Evolutionary conservation across 176 grass and related monocot genomes (phyloP).

Genomic region (Carex littledalei): DNA sequence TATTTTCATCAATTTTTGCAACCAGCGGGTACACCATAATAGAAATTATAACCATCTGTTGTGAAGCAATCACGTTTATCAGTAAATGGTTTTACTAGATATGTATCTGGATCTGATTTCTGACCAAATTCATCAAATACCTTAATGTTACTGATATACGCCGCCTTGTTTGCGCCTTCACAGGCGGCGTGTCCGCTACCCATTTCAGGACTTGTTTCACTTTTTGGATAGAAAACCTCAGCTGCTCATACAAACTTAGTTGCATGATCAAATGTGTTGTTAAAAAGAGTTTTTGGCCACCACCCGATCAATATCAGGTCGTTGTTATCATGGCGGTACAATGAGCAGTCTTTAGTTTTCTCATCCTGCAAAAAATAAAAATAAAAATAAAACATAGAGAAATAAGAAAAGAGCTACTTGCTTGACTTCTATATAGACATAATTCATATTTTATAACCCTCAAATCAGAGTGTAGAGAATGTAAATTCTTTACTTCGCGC

Average conservation of each 20-base stretch:
- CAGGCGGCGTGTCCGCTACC: conserved; percentile 3
- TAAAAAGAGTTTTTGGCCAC: conserved; percentile 21
- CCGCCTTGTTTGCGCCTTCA: conserved; percentile 16
- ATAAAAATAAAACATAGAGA: not conserved
- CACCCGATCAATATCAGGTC: not conserved
- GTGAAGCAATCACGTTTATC: not conserved
- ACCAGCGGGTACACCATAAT: conserved; percentile 7
- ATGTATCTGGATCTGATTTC: not conserved
- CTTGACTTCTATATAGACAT: too few relatives aligned
- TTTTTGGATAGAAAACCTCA: not conserved
- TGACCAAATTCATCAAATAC: not conserved
- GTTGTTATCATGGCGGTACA: not conserved
- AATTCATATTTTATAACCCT: too few relatives aligned
- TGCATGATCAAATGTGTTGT: not conserved
- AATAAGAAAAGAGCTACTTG: too few relatives aligned
- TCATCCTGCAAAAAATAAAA: conserved; percentile 2
- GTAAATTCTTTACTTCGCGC: too few relatives aligned
- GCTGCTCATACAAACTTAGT: not conserved
- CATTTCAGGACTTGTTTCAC: conserved; percentile 20
- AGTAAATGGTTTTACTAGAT: not conserved
- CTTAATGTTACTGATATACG: conserved; percentile 18
- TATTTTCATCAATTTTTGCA: not conserved
- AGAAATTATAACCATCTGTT: not conserved
- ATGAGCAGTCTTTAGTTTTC: conserved; percentile 17
- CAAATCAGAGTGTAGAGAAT: too few relatives aligned